Evolutionary conservation across 495 filamentous ascomycete genomes (phyloP), one percentile per base, ranked within the genome.

Genomic region (Bacidia gigantensis): DNA sequence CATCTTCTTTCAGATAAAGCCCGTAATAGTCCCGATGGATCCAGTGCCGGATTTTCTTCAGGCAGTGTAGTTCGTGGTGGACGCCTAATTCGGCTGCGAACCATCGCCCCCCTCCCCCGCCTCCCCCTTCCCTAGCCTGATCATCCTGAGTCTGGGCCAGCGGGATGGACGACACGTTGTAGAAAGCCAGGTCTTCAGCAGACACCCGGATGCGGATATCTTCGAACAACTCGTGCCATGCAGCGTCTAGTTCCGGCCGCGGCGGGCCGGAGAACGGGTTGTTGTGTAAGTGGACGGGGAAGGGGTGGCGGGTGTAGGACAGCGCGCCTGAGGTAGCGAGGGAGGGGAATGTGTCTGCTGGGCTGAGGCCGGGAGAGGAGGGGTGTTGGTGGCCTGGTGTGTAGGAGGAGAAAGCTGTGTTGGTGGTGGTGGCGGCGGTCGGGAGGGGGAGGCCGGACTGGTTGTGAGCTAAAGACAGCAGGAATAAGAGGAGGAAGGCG

Each of bases 41-140:
- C 54, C 51, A 56, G 38, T 56, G 54, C 2, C 54, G 20, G 50
- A 56, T 54, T n/a, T 43, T 53, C 39, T 56, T 56, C 25, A 57
- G 18, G 43, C 55, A 57, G 45, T 57, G 55, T 11, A 57, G 45
- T 32, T 56, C 55, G 41, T 57, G 55, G 52, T 21, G 43, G 29
- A 57, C 55, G 17, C 52, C 52, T 26, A 57, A 32, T 35, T 54
- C 52, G 12, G 38, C 52, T 20, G 45, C 24, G 24, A 20, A 26
- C 42, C 53, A 12, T 18, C 11, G 1, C 51, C 52, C n/a, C 35
- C 42, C 5, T 14, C 29, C 5, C 29, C 29, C 29, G n/a, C n/a
- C n/a, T n/a, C n/a, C n/a, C n/a, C n/a, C n/a, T n/a, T n/a, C n/a
- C n/a, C n/a, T n/a, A n/a, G n/a, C n/a, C n/a, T n/a, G n/a, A n/a